Evolutionary conservation across 805 yeast genomes (phyloP), one percentile per base, ranked within the genome.

Genomic region (Danielia oregonensis): DNA sequence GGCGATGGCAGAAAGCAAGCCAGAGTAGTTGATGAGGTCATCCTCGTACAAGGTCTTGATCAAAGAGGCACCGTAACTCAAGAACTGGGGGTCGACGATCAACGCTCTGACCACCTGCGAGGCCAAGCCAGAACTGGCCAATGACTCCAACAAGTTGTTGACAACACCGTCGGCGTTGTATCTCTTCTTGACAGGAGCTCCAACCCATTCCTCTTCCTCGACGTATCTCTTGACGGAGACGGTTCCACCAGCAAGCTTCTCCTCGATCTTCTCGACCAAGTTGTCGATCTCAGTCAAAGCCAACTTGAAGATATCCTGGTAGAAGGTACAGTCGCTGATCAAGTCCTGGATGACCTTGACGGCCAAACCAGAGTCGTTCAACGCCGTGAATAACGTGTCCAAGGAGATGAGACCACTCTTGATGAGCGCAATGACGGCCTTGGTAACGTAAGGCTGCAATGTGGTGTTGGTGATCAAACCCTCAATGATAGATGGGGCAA

Each of bases 301-400:
- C 37, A 66, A 43, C 37, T 58, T 52, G 52, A 57, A 66, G 40
- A 66, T 64, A 33, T 57, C 59, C 18, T 61, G 55, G 49, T 66
- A 66, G 49, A 66, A 60, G 5, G 48, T 33, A 56, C 72, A 66
- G 49, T 66, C 61, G 33, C 39, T 43, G 44, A 66, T 58, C 38
- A 66, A 46, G 46, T 52, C 53, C 35, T 60, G 40, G 37, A 66
- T 62, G 30, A 65, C 65, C 14, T 46, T 49, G 24, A 49, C 59
- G 26, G 68, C 68, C 40, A 66, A 59, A 26, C 72, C 72, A 24
- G 71, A 65, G 35, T 66, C 65, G 40, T 57, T 59, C 46, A 66
- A 59, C 19, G 69, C 57, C 26, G 52, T 61, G 41, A 65, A 54
- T 44, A 66, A 63, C 6, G 70, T 62, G 35, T 52, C 49, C 38